Evolutionary conservation across 1,284 basidiomycete species (phyloP).

Genomic region (Sanguinoderma infundibulare): DNA sequence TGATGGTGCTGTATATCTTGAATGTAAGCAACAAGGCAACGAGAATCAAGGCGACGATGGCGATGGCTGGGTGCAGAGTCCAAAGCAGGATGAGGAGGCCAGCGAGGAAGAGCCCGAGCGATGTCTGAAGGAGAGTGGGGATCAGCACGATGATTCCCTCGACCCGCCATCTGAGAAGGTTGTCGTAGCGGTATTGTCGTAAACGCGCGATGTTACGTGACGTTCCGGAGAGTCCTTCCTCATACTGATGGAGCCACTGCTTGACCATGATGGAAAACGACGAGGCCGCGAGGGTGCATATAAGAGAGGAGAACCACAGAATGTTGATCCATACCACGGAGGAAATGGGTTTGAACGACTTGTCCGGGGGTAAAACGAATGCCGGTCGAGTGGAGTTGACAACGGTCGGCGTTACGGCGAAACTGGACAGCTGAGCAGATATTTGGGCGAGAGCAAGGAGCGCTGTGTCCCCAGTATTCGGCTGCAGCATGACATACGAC

Average conservation of each 20-base stretch:
- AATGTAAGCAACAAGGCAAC: neutral
- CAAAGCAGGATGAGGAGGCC: neutral
- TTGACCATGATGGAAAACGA: slow-evolving; percentile 19
- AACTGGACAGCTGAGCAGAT: slow-evolving; percentile 7
- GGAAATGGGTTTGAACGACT: slow-evolving; percentile 1
- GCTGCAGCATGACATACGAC: slow-evolving; percentile 13
- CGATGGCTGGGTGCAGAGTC: neutral
- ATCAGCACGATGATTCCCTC: slow-evolving; percentile 12
- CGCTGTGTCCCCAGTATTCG: neutral
- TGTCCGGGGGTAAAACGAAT: neutral
- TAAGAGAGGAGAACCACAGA: slow-evolving; percentile 70
- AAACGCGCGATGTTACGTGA: slow-evolving; percentile 15
- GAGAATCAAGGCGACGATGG: neutral
- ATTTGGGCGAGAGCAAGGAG: slow-evolving; percentile 6
- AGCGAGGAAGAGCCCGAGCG: neutral
- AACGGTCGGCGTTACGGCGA: slow-evolving; percentile 3
- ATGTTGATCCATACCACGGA: slow-evolving; percentile 54
- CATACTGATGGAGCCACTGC: slow-evolving; percentile 24
- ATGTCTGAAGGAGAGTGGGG: slow-evolving; percentile 11
- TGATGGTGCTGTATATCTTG: neutral
- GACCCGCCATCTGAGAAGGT: slow-evolving; percentile 15
- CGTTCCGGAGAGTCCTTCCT: slow-evolving; percentile 7
- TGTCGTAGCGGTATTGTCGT: slow-evolving; percentile 17
- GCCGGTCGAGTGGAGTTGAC: slow-evolving; percentile 12
- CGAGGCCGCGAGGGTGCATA: slow-evolving; percentile 58